These are phyloP conservation scores for Aureobasidium pullulans DNA, from an alignment of 2,329 filamentous ascomycete genomes.

Conservation along the genomic window DNA sequence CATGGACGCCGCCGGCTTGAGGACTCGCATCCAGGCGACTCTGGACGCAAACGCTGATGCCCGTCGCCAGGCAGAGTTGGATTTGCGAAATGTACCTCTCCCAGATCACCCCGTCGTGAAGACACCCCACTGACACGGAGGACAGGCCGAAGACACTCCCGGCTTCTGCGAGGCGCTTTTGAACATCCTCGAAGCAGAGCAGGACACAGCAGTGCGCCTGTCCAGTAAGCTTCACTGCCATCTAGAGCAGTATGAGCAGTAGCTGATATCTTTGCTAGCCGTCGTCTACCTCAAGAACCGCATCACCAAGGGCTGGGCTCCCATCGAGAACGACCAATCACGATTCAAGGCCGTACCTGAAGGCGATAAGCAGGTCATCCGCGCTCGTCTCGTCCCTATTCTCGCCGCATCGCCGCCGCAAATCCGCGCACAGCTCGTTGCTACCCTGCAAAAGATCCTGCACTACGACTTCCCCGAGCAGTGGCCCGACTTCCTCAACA, in stretches of 20 bases:
- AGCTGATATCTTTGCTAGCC: conserved; percentile 46
- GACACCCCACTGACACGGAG: not conserved
- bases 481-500: conserved; percentile 92
- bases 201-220: conserved; percentile 74
- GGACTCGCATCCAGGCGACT: conserved; percentile 69
- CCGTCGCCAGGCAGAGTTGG: conserved; percentile 68
- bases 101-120: not conserved
- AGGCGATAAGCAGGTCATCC: conserved; percentile 78
- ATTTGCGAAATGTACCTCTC: conserved; percentile 67
- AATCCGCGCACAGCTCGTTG: conserved; percentile 86
- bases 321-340: conserved; percentile 53
- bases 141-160: conserved; percentile 77
- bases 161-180: conserved; percentile 88
- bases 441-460: conserved; percentile 90
- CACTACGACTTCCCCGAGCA: conserved; percentile 89
- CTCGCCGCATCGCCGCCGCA: conserved; percentile 68
- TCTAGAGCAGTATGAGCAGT: not conserved
- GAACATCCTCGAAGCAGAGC: conserved; percentile 83
- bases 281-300: conserved; percentile 98
- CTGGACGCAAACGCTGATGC: conserved; percentile 67
- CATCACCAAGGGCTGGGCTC: conserved; percentile 85
- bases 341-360: conserved; percentile 69
- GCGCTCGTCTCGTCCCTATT: conserved; percentile 81
- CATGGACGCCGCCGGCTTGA: conserved; percentile 70
- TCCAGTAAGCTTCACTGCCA: conserved; percentile 60